Conservation (phyloP, 768 basidiomycete species). For the Hericium alpestre region DNA sequence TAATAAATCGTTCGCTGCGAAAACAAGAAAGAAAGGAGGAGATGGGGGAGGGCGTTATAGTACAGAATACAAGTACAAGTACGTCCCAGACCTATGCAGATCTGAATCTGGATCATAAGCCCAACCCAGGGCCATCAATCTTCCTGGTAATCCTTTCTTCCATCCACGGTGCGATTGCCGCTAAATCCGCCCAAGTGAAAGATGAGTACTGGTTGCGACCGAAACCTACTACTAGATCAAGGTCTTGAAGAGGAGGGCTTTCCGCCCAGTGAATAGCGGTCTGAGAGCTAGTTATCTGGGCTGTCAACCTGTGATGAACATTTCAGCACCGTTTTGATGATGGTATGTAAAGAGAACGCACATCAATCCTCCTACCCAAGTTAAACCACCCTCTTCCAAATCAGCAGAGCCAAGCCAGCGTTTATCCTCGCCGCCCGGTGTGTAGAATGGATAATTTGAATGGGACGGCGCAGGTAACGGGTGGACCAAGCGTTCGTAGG, state of each 20-base stretch:
- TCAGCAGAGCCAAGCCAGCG: constrained; percentile 47
- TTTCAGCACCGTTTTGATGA: background rate
- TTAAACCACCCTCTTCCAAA: constrained; percentile 45
- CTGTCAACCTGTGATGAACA: constrained; percentile 38
- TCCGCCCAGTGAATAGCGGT: constrained; percentile 27
- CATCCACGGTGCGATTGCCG: constrained; percentile 73
- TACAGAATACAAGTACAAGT: too few species aligned
- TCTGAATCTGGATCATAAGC: constrained; percentile 14
- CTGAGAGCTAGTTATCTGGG: constrained; percentile 42
- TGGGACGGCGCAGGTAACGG: constrained; percentile 50
- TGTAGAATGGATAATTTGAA: constrained; percentile 61
- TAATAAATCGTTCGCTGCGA: too few species aligned
- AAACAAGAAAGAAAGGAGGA: too few species aligned
- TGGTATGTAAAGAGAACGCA: constrained; percentile 19
- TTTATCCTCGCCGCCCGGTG: constrained; percentile 56
- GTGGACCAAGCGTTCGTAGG: constrained; percentile 34
- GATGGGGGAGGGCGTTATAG: too few species aligned
- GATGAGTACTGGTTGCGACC: constrained; percentile 56
- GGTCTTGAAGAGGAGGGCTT: constrained; percentile 31
- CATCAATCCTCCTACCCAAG: constrained; percentile 72
- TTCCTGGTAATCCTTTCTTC: constrained; percentile 50
- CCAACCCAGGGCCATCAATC: constrained; percentile 66
- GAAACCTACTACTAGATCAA: constrained; percentile 35
- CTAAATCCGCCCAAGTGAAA: constrained; percentile 59
- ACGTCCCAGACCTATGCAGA: too few species aligned